Evolutionary conservation across 148 eudicot species (phyloP).

Genomic region (Rhododendron henanense): DNA sequence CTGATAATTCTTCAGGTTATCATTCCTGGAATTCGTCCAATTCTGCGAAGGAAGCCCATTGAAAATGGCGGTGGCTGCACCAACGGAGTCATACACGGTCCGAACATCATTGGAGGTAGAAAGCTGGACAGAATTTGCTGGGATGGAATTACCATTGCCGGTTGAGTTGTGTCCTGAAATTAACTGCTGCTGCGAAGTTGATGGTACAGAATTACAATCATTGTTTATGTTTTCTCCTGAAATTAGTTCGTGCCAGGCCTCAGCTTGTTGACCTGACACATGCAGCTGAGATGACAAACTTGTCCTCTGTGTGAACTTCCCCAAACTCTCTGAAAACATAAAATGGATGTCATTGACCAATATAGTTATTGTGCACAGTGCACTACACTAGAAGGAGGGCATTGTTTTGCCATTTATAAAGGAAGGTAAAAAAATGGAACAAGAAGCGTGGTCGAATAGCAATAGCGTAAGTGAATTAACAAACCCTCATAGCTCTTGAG

Average conservation of each 20-base stretch:
- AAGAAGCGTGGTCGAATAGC: not conserved
- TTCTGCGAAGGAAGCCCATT: not conserved
- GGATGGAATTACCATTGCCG: not conserved
- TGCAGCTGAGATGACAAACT: not conserved
- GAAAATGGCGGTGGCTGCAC: not conserved
- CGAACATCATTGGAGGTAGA: not conserved
- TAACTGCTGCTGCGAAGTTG: slow-evolving; percentile 1
- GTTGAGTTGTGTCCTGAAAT: not conserved
- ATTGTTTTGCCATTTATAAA: not conserved
- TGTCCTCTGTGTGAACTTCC: not conserved
- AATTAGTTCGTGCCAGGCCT: not conserved
- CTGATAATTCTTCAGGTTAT: not conserved
- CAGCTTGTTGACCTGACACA: not conserved
- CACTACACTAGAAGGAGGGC: not conserved
- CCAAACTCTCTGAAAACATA: not conserved
- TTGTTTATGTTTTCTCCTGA: not conserved
- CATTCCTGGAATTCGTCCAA: not conserved
- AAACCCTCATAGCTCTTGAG: not conserved
- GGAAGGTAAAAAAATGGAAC: not conserved
- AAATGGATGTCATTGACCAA: not conserved
- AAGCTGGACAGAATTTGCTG: not conserved
- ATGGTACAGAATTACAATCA: not conserved
- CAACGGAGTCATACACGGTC: not conserved
- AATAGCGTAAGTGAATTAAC: not conserved
- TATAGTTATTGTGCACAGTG: not conserved